phyloP scores from a whole-genome alignment of 148 eudicot species.

The Chenopodium suecicum region DNA sequence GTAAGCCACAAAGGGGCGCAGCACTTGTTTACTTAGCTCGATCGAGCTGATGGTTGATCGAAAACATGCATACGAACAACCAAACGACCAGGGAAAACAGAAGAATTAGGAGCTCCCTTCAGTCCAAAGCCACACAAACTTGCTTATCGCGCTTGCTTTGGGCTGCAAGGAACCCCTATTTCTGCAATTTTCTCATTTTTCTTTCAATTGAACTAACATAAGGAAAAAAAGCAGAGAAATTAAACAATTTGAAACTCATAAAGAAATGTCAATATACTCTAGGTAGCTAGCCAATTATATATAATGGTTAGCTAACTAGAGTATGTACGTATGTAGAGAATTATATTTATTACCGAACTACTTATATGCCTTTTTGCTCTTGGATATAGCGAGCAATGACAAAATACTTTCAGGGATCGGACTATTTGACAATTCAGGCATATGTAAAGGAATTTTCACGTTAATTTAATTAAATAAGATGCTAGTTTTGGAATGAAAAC shows the following conservation, averaged over 20 bases:
- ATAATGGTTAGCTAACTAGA: neutral
- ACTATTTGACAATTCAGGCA: neutral
- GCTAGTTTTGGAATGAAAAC: neutral
- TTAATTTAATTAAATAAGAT: too few relatives aligned
- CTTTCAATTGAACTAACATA: neutral
- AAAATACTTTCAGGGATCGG: neutral
- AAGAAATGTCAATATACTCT: neutral
- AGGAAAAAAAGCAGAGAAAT: neutral
- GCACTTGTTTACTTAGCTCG: too few relatives aligned
- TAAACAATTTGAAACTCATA: neutral
- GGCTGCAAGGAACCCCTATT: conserved; percentile 33
- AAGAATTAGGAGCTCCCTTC: conserved; percentile 39
- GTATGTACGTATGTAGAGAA: neutral
- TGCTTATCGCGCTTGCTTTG: conserved; percentile 13
- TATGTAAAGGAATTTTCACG: neutral
- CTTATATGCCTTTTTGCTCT: neutral
- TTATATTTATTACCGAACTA: neutral
- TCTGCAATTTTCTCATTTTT: conserved; percentile 26
- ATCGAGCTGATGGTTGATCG: too few relatives aligned
- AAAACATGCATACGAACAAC: neutral
- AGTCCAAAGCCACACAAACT: conserved; percentile 29
- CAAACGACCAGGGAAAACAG: conserved; percentile 4
- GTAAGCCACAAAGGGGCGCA: too few relatives aligned
- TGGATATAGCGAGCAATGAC: neutral
- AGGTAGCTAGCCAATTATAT: neutral